Base-by-base conservation (phyloP, 1,139 yeast species). In the Debaryomyces sp. region DNA sequence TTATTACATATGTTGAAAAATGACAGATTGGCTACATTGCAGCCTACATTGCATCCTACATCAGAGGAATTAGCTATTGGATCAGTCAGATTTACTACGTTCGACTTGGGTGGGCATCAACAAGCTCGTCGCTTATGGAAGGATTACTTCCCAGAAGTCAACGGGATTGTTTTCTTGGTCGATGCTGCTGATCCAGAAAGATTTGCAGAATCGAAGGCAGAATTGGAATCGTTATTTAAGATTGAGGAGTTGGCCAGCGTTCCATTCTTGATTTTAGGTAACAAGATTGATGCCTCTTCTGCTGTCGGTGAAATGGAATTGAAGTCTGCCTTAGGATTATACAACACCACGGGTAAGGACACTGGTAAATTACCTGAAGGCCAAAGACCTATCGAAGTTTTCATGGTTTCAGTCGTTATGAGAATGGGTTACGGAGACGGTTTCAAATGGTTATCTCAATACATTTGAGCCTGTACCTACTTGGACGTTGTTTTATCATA, bases 91-190 rank as follows among this genome's bases (percentile, higher is more conserved):
- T 94, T 94, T 80, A 94, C 99, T 53, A 95, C 99, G 37, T 94
- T 94, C 62, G 99, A 94, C 71, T 81, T 94, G 63, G 99, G 99
- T 70, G 99, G 99, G 39, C 99, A 94, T 77, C 87, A 83, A 68
- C 97, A 92, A 74, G 99, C 99, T 43, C 92, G 99, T 77, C 90
- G 99, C 75, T 84, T 94, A 66, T 94, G 99, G 99, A 92, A 91
- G 70, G 98, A 94, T 70, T 94, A 94, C 71, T 94, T 95, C 85
- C 99, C 99, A 48, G 99, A 94, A 73, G 99, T 94, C 49, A 89
- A 91, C 70, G 99, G 98, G 47, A 94, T 94, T 61, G 98, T 94
- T 26, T 95, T 89, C 72, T 80, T 95, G 54, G 98, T 94, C 38
- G 99, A 94, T 68, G 96, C 97, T 49, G 98, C 98, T 51, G 99